Percentiles rank a stretch among this genome's conserved stretches.
These are phyloP conservation scores for Juglanconis juglandina DNA, from an alignment of 2,329 filamentous ascomycete genomes.

Conservation along the genomic window DNA sequence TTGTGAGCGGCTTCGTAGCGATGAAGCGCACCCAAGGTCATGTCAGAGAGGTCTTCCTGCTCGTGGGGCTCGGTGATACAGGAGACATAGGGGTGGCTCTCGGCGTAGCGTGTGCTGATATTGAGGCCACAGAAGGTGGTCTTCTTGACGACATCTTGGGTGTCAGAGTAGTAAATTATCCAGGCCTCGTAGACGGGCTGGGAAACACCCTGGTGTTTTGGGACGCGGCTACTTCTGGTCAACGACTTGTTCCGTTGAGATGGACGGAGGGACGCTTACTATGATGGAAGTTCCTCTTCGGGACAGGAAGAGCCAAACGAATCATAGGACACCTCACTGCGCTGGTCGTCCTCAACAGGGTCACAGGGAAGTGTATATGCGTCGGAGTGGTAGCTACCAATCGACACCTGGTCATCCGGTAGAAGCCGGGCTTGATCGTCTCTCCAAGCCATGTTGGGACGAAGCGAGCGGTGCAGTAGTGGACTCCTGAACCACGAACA, in stretches of 20 bases:
- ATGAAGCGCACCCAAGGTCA: constrained; percentile 22
- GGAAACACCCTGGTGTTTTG: constrained; percentile 17
- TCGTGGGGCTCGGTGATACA: constrained; percentile 10
- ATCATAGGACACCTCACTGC: constrained; percentile 3
- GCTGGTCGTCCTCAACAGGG: constrained; percentile 1
- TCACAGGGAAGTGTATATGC: constrained; percentile 4
- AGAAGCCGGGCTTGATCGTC: not conserved
- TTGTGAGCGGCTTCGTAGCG: constrained; percentile 21
- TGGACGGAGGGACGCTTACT: not conserved
- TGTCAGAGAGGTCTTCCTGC: constrained; percentile 24
- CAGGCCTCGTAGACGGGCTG: constrained; percentile 28
- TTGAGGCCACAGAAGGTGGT: constrained; percentile 21
- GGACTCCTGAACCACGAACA: not conserved
- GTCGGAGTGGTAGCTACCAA: constrained; percentile 7
- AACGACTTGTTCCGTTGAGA: not conserved
- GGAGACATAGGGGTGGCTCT: not conserved
- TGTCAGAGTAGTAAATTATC: constrained; percentile 20
- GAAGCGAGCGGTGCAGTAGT: not conserved
- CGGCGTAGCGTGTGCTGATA: not conserved
- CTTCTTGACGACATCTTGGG: constrained; percentile 7
- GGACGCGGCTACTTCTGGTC: constrained; percentile 18
- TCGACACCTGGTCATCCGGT: not conserved
- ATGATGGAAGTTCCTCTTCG: not conserved
- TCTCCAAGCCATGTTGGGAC: not conserved
- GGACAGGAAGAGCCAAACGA: not conserved